Base-by-base conservation (phyloP, 176 grass and related monocot genomes). In the Canna indica region DNA sequence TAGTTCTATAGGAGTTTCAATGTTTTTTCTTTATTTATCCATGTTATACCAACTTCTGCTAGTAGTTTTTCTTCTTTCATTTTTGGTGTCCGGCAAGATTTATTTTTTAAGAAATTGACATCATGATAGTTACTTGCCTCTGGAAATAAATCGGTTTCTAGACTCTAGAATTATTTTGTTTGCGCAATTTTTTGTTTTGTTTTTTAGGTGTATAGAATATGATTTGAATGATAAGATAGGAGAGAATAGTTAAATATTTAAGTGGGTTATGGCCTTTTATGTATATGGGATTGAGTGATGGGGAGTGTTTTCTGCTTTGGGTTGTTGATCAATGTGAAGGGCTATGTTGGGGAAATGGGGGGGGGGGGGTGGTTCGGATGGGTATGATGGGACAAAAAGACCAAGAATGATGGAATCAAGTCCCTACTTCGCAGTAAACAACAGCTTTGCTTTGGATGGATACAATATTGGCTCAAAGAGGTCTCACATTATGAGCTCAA, bases 361-460 rank as follows among this genome's bases (percentile, higher is more conserved):
- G 29, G 18, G 71, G 53, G 71, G 71, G 71, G 71, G 71, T 52
- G 20, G 39, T 59, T 59, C 71, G 29, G 71, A 59, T 53, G 71
- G 71, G 50, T 73, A 73, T 53, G 71, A 73, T 52, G 71, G 71
- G 53, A 73, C 52, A 73, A 73, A 59, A 53, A 73, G 71, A 34
- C 71, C 71, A 39, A 57, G 71, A 73, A 73, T 73, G 71, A 73
- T 60, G 34, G 71, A 73, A 41, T 59, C 71, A 44, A 73, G 59
- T 73, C 71, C 71, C 32, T 73, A 73, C 71, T 73, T 73, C 71
- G 34, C 71, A 73, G 50, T 59, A 53, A 73, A 35, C 71, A 17
- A 53, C 33, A 32, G 50, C 20, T 52, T 57, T 36, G 52, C 52
- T 39, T 7, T 3, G 24, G 71, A 73, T 59, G 53, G 31, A 38